Evolutionary conservation across 2,329 filamentous ascomycete species (phyloP).

Genomic region (Sporothrix sp.): DNA sequence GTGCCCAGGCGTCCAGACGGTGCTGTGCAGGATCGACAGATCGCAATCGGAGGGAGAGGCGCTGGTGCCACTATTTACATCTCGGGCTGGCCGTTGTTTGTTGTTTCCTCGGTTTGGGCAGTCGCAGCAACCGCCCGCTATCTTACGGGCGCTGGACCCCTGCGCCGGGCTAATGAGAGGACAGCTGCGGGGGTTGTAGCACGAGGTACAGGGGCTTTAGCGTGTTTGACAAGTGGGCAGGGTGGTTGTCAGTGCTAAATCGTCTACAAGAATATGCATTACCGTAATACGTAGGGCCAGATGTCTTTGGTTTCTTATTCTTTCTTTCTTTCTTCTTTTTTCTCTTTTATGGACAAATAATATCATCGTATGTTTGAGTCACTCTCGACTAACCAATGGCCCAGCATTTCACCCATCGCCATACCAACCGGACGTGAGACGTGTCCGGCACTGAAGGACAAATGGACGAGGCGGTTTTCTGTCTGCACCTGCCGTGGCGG

Average conservation of each 20-base stretch:
- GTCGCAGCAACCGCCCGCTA: conserved; percentile 8
- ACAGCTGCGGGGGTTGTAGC: not conserved
- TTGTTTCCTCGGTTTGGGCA: conserved; percentile 1
- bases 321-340: not conserved
- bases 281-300: not conserved
- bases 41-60: not conserved
- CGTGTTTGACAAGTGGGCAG: conserved; percentile 1
- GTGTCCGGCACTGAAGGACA: too few species aligned
- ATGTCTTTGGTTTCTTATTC: not conserved
- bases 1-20: too few species aligned
- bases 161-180: conserved; percentile 2
- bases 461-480: too few species aligned
- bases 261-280: not conserved
- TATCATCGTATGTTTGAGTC: too few species aligned
- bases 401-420: too few species aligned
- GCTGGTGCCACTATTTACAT: conserved; percentile 11
- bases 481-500: too few species aligned
- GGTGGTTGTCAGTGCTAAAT: not conserved
- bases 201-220: conserved; percentile 1
- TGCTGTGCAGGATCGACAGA: not conserved
- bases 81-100: not conserved
- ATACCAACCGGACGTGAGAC: too few species aligned
- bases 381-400: too few species aligned
- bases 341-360: too few species aligned
- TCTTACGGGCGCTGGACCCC: not conserved